These are phyloP conservation scores for Calonectria pseudoreteaudii DNA, from an alignment of 2,329 filamentous ascomycete species.

Conservation along the genomic window DNA sequence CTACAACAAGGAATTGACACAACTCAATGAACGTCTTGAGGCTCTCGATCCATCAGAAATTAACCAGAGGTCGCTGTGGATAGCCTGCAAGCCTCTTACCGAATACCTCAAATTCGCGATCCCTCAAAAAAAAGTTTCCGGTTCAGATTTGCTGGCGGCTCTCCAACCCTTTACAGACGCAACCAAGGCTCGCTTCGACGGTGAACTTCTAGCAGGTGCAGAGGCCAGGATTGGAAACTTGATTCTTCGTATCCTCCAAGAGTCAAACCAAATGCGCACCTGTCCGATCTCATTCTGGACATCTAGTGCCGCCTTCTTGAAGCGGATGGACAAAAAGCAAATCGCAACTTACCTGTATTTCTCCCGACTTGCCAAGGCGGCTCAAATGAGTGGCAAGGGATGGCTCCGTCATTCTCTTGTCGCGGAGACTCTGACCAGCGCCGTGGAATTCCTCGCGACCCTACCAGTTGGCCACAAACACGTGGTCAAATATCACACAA, in stretches of 20 bases:
- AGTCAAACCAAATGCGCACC: background rate
- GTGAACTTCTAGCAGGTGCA: background rate
- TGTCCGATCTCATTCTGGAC: background rate
- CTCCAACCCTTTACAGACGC: background rate
- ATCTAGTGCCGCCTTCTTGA: background rate
- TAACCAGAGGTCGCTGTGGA: constrained; percentile 8
- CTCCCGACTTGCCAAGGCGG: background rate
- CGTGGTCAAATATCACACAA: background rate
- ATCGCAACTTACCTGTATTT: background rate
- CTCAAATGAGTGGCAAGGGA: background rate
- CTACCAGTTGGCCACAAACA: background rate
- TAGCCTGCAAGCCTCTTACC: constrained; percentile 22
- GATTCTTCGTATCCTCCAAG: background rate
- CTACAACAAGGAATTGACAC: background rate
- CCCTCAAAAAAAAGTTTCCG: constrained; percentile 14
- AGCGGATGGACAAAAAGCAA: background rate
- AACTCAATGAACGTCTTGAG: background rate
- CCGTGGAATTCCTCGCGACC: constrained; percentile 3
- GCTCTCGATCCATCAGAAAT: background rate
- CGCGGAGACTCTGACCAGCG: background rate
- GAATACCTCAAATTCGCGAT: constrained; percentile 23
- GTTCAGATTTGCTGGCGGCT: constrained; percentile 26
- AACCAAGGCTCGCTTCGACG: background rate
- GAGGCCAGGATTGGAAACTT: background rate
- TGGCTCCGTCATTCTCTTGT: background rate